These are phyloP conservation scores for Viridothelium virens DNA, from an alignment of 495 filamentous ascomycete genomes.

Conservation along the genomic window DNA sequence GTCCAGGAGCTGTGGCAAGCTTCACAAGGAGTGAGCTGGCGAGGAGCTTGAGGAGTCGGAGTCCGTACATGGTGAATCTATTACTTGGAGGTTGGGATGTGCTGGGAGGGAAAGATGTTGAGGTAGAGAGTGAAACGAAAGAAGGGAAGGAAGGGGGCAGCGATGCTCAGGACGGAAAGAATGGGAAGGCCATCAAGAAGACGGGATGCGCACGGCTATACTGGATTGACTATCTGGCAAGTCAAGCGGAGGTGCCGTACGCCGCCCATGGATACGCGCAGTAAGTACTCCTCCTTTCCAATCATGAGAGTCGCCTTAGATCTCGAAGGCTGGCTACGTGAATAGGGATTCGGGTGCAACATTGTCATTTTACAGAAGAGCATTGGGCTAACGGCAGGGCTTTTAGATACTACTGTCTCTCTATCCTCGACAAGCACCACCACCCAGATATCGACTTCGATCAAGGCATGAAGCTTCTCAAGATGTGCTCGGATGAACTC, in stretches of 20 bases:
- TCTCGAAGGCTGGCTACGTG: not conserved
- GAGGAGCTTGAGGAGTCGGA: constrained; percentile 76
- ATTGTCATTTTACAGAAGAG: not conserved
- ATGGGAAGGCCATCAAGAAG: not conserved
- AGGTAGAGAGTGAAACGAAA: not conserved
- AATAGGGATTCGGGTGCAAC: not conserved
- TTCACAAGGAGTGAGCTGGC: constrained; percentile 93
- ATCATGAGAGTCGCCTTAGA: not conserved
- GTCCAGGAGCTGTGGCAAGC: constrained; percentile 76
- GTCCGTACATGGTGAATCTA: constrained; percentile 92
- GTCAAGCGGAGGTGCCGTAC: constrained; percentile 79
- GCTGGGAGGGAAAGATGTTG: constrained; percentile 66
- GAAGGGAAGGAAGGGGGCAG: not conserved
- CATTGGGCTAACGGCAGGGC: not conserved
- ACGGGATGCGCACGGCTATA: constrained; percentile 52
- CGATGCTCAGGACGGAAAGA: not conserved
- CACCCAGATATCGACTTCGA: constrained; percentile 84
- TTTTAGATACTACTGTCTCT: constrained; percentile 79
- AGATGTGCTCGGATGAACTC: constrained; percentile 92
- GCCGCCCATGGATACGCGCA: constrained; percentile 97
- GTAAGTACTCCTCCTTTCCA: constrained; percentile 45
- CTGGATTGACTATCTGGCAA: constrained; percentile 96
- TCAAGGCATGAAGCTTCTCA: constrained; percentile 79
- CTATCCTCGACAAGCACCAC: constrained; percentile 95
- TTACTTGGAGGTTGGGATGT: constrained; percentile 86